Conservation (phyloP, 2,329 filamentous ascomycete species). For the Talaromyces islandicus region DNA sequence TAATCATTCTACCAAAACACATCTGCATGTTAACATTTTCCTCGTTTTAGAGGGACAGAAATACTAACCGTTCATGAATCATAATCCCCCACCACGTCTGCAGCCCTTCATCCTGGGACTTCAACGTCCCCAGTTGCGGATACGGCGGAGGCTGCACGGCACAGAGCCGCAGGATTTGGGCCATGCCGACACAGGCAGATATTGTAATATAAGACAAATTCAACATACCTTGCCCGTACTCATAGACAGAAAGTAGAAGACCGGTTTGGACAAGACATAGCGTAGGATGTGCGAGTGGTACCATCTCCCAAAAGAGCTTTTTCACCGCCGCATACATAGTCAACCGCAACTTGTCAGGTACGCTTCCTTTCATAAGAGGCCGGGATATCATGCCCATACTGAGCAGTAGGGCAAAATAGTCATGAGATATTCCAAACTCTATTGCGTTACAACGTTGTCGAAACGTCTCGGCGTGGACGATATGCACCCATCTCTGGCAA, state of each 20-base stretch:
- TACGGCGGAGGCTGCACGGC: not conserved
- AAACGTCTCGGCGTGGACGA: conserved; percentile 1
- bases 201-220: conserved; percentile 7
- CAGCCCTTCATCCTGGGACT: not conserved
- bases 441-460: not conserved
- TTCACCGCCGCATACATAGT: conserved; percentile 1
- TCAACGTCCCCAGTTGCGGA: not conserved
- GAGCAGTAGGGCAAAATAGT: conserved; percentile 1
- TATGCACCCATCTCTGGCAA: conserved; percentile 7
- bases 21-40: not conserved
- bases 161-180: conserved; percentile 2
- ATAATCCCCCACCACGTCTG: conserved; percentile 6
- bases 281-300: not conserved
- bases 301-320: conserved; percentile 7
- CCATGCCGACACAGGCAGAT: conserved; percentile 5
- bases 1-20: conserved; percentile 2
- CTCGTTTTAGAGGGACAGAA: not conserved
- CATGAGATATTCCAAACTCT: not conserved
- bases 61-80: conserved; percentile 6
- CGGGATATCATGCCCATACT: conserved; percentile 5
- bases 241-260: conserved; percentile 6
- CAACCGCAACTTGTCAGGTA: conserved; percentile 2
- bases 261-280: conserved; percentile 3
- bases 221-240: conserved; percentile 6
- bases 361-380: not conserved